Conservation (phyloP, 106 monocot genomes). For the Acorus gramineus region DNA sequence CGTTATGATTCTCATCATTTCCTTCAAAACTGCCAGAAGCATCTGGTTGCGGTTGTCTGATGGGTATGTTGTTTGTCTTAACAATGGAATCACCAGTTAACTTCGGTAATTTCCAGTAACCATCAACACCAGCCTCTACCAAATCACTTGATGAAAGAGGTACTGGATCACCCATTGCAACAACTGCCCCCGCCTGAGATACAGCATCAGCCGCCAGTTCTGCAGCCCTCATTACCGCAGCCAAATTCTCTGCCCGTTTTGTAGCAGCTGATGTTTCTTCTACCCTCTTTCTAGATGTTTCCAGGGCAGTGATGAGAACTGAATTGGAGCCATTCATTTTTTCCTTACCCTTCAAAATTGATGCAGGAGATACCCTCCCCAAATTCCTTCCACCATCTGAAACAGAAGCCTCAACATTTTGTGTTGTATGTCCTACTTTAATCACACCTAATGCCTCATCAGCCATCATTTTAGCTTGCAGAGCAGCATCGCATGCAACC, state of each 20-base stretch:
- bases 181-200: slow-evolving; percentile 63
- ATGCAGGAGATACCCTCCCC: slow-evolving; percentile 27
- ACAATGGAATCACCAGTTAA: slow-evolving; percentile 6
- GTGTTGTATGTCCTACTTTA: slow-evolving; percentile 9
- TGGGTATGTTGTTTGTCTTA: slow-evolving; percentile 7
- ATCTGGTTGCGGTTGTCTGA: slow-evolving; percentile 8
- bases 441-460: slow-evolving; percentile 50
- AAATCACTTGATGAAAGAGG: slow-evolving; percentile 57
- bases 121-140: slow-evolving; percentile 67
- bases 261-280: slow-evolving; percentile 78
- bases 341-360: slow-evolving; percentile 46
- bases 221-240: slow-evolving; percentile 90
- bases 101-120: slow-evolving; percentile 41
- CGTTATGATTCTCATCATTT: slow-evolving; percentile 10
- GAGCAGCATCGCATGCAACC: slow-evolving; percentile 72
- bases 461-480: slow-evolving; percentile 88
- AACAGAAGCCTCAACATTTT: slow-evolving; percentile 9
- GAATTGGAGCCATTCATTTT: slow-evolving; percentile 35
- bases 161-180: slow-evolving; percentile 88
- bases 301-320: slow-evolving; percentile 53
- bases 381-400: slow-evolving; percentile 24
- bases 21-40: slow-evolving; percentile 5
- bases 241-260: slow-evolving; percentile 84
- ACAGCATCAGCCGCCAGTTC: slow-evolving; percentile 93
- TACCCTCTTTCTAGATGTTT: slow-evolving; percentile 55